Evolutionary conservation across 441 rosid genomes (phyloP).

Genomic region (Populus tomentosa): DNA sequence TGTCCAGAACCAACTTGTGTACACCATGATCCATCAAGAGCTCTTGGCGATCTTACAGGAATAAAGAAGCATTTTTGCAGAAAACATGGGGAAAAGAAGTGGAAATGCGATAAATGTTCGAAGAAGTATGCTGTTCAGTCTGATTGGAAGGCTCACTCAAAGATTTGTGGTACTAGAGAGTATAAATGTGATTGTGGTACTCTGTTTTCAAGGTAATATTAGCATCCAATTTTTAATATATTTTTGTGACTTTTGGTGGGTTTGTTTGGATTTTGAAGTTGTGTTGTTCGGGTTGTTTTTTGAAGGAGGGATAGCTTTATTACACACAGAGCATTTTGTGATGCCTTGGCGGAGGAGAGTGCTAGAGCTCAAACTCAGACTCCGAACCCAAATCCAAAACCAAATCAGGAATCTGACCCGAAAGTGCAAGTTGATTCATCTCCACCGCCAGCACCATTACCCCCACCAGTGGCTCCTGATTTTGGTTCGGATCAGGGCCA

Average conservation of each 20-base stretch:
- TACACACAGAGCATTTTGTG: too few species aligned
- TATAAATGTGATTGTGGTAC: conserved; percentile 91
- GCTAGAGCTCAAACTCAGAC: conserved; percentile 44
- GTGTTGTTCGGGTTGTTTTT: background rate
- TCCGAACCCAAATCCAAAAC: background rate
- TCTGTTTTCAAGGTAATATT: conserved; percentile 65
- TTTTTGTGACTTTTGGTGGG: background rate
- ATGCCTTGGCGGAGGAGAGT: conserved; percentile 82
- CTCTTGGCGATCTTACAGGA: conserved; percentile 91
- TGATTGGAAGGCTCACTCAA: conserved; percentile 95
- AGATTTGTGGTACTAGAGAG: conserved; percentile 86
- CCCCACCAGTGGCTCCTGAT: background rate
- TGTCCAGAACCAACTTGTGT: conserved; percentile 82
- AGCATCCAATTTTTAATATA: background rate
- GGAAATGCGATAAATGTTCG: conserved; percentile 90
- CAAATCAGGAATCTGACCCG: conserved; percentile 28
- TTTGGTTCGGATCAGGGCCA: conserved; percentile 15
- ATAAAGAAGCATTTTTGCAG: conserved; percentile 95
- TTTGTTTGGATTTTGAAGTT: conserved; percentile 10
- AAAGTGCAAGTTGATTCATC: conserved; percentile 31
- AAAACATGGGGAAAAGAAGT: conserved; percentile 93
- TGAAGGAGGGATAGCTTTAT: too few species aligned
- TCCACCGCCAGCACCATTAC: background rate
- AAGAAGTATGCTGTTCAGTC: conserved; percentile 93
- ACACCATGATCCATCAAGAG: conserved; percentile 85